Percentiles rank a stretch among this genome's conserved stretches.
phyloP scores from a whole-genome alignment of 2,329 filamentous ascomycete species.

The Nemania bipapillata region DNA sequence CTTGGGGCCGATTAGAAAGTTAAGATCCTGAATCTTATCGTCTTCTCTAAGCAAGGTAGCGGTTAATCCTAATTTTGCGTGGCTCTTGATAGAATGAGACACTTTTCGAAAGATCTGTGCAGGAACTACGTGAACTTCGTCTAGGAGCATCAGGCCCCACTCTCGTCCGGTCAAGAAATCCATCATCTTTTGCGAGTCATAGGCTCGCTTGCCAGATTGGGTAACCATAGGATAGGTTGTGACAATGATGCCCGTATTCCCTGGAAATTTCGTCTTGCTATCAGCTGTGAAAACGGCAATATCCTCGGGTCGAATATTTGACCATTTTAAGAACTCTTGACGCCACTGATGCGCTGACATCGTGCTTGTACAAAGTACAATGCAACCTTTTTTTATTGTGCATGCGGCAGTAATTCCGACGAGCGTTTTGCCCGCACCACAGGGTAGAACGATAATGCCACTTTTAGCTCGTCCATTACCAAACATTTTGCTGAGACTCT shows the following conservation, averaged over 20 bases:
- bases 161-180: constrained; percentile 87
- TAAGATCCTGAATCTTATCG: constrained; percentile 96
- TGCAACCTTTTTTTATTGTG: constrained; percentile 95
- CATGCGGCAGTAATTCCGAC: constrained; percentile 98
- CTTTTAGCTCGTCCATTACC: constrained; percentile 97
- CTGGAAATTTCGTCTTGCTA: constrained; percentile 83
- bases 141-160: constrained; percentile 96
- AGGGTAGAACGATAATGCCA: constrained; percentile 95
- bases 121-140: constrained; percentile 97
- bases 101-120: constrained; percentile 96
- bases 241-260: constrained; percentile 94
- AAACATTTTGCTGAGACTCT: constrained; percentile 99
- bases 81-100: constrained; percentile 90
- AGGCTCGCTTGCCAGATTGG: constrained; percentile 83
- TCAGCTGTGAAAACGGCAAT: constrained; percentile 96
- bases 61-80: constrained; percentile 93
- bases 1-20: constrained; percentile 97
- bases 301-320: constrained; percentile 91
- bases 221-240: constrained; percentile 99
- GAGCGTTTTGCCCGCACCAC: constrained; percentile 94
- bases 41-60: constrained; percentile 95
- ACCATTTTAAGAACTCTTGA: constrained; percentile 97
- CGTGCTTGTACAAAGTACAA: constrained; percentile 94
- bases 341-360: constrained; percentile 99
- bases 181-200: constrained; percentile 98